Evolutionary conservation across 2,329 filamentous ascomycete genomes (phyloP), one percentile per base, ranked within the genome.

Genomic region (Aureobasidium vineae): DNA sequence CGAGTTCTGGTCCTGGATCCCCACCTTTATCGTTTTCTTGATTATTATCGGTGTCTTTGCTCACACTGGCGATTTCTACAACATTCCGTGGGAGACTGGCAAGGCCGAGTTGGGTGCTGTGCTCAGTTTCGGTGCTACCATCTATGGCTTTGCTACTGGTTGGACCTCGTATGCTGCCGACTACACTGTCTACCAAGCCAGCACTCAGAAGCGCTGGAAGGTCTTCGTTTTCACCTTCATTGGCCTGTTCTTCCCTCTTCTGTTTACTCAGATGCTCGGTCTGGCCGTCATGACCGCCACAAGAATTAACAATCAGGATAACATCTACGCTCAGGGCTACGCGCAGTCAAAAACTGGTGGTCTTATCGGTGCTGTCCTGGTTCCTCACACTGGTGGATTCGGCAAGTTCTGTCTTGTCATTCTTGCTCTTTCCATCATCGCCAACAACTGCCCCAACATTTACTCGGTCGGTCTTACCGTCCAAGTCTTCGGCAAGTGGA

Each of bases 171-270:
- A 88, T 68, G 89, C 90, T 0, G 88, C 89, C 10, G 90, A 94
- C 73, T 94, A 92, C 76, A 91, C 89, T 26, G 89, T 91, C 60
- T 93, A 93, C 77, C 90, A 92, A 72, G 89, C 90, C 0, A 79
- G 82, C 2, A 81, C 77, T 28, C 86, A 86, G 47, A 84, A 84
- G 36, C 83, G 85, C 26, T 75, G 75, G 49, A 86, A 86, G 68
- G 81, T 92, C 68, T 94, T 93, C 77, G 71, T 85, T 68, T 87
- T 86, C 74, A 90, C 90, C 36, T 90, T 87, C 75, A 74, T 80
- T 28, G 91, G 91, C 11, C 81, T 95, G 16, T 84, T 90, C 69
- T 78, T 90, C 69, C 87, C 90, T 1, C 84, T 94, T 1, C 80
- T 90, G 68, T 92, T 94, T 78, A 89, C 86, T 1, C 84, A 92